Base-by-base conservation (phyloP, 306 rosid species). In the Pyrus pyrifolia region DNA sequence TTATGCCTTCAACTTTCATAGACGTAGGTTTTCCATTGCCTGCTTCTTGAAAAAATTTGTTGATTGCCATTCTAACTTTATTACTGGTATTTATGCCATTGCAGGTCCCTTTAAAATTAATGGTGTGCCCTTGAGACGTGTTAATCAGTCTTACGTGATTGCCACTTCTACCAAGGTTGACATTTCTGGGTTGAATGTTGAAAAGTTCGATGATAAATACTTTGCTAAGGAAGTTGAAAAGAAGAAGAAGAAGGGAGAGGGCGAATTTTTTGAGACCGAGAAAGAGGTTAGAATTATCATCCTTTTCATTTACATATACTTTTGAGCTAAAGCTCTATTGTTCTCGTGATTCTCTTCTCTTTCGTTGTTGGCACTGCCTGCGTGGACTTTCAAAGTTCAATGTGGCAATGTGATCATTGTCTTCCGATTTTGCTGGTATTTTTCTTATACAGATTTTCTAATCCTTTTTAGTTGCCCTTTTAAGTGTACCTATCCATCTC, bases 171-270 rank as follows among this genome's bases (percentile, higher is more conserved):
- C 55, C 55, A 49, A 49, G 55, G 55, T 49, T 13, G 81, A 79
- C 51, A 66, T 83, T 38, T 79, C 78, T 52, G 83, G 76, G 15
- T 78, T 83, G 23, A 78, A 69, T 10, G 73, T 71, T 7, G 78
- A 79, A 8, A 75, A 75, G 35, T 75, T 83, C 25, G 81, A 70
- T 71, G 86, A 83, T 51, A 71, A 75, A 21, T 83, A 64, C 49
- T 79, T 79, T 4, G 78, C 72, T 5, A 79, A 79, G 83, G 79
- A 61, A 51, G 79, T 6, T 5, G 79, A 60, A 17, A 76, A 72
- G 81, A 79, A 76, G 79, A 83, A 76, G 44, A 71, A 79, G 76
- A 83, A 83, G 70, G 79, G 76, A 13, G 83, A 79, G 49, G 81
- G 86, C 4, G 81, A 79, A 74, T 79, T 76, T 29, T 79, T 83